phyloP scores from a whole-genome alignment of 2,329 filamentous ascomycete genomes.

The Monosporascus cannonballus region DNA sequence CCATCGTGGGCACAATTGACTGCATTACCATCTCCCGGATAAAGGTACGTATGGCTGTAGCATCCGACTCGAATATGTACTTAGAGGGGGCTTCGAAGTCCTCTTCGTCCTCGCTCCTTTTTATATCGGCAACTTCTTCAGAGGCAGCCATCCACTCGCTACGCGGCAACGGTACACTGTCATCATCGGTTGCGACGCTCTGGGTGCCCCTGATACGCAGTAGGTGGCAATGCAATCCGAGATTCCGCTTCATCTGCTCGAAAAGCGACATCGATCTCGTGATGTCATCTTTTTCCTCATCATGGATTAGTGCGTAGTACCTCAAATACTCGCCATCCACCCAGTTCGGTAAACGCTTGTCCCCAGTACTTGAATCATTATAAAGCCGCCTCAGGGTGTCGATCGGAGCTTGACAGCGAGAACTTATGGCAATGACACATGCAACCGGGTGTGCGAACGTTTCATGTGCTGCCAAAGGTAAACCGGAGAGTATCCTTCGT shows the following conservation, averaged over 20 bases:
- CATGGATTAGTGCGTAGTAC: constrained; percentile 94
- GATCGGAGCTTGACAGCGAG: constrained; percentile 74
- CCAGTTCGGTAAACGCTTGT: constrained; percentile 71
- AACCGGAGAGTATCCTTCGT: constrained; percentile 71
- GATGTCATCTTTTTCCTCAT: constrained; percentile 93
- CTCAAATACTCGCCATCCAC: constrained; percentile 87
- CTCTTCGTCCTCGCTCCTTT: constrained; percentile 60
- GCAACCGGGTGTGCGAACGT: constrained; percentile 93
- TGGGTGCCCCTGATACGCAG: constrained; percentile 78
- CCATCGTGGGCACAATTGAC: constrained; percentile 93
- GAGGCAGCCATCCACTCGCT: constrained; percentile 85
- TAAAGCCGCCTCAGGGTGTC: constrained; percentile 83
- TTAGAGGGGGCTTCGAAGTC: constrained; percentile 66
- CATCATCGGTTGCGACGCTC: constrained; percentile 84
- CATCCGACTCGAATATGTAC: constrained; percentile 89
- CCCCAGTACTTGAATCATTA: constrained; percentile 72
- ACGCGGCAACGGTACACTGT: constrained; percentile 73
- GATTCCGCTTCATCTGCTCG: constrained; percentile 98
- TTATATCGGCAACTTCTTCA: constrained; percentile 75
- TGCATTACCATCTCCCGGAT: constrained; percentile 93
- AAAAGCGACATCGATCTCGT: constrained; percentile 82
- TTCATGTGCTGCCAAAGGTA: constrained; percentile 77
- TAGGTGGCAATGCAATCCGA: constrained; percentile 91
- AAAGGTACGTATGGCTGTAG: constrained; percentile 79
- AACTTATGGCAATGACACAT: constrained; percentile 91